Evolutionary conservation across 805 yeast genomes (phyloP), one percentile per base, ranked within the genome.

Genomic region (Metschnikowia arizonensis): DNA sequence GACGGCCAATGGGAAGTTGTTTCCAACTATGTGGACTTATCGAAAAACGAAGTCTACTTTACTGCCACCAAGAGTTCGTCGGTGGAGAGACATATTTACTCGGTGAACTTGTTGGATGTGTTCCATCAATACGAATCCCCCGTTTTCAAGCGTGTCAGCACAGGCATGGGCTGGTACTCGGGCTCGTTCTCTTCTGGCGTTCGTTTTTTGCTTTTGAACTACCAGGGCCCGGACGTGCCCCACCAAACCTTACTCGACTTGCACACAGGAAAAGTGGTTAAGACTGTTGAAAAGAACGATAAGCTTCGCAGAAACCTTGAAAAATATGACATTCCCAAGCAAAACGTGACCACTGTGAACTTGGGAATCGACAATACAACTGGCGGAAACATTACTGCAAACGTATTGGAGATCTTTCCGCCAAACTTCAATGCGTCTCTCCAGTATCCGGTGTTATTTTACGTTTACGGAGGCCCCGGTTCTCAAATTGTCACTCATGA

Each of bases 401-500:
- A 90, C 63, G 77, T 79, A 24, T 74, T 80, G 47, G 97, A 90
- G 62, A 83, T 88, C 4, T 68, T 82, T 35, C 98, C 98, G 1
- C 75, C 82, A 34, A 68, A 74, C 52, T 93, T 93, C 60, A 76
- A 86, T 56, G 68, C 73, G 10, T 56, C 65, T 7, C 69, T 73
- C 56, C 73, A 82, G 61, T 89, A 91, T 61, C 98, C 98, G 0
- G 81, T 93, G 0, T 72, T 93, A 47, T 91, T 93, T 61, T 89
- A 76, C 60, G 89, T 89, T 4, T 93, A 93, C 60, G 97, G 97
- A 18, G 99, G 99, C 0, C 99, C 99, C 7, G 93, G 89, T 29
- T 85, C 96, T 5, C 98, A 93, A 63, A 72, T 78, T 44, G 97
- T 91, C 5, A 68, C 74, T 34, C 80, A 85, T 50, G 60, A 68